These are phyloP conservation scores for Camellia lanceoleosa DNA, from an alignment of 148 eudicot genomes.

Conservation along the genomic window DNA sequence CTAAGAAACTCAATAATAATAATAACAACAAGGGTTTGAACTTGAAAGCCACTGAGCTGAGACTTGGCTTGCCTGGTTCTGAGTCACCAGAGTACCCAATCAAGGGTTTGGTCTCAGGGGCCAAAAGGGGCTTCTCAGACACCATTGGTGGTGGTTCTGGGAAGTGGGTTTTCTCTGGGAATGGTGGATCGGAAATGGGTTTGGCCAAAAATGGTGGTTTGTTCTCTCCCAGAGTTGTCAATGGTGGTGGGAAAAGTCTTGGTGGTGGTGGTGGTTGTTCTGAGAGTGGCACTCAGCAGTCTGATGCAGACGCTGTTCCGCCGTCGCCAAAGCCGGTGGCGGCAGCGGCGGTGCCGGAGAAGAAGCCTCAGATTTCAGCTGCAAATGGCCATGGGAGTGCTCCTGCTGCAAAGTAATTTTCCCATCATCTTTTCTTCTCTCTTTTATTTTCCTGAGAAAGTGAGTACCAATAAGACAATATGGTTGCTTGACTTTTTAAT, in stretches of 20 bases:
- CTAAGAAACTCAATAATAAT: constrained; percentile 18
- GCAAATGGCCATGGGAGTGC: too few species aligned
- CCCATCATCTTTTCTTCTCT: background rate
- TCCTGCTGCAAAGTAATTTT: constrained; percentile 42
- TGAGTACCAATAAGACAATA: background rate
- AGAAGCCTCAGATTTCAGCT: constrained; percentile 35
- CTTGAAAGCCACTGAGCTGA: constrained; percentile 56
- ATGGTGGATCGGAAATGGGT: constrained; percentile 31
- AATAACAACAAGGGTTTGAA: constrained; percentile 32
- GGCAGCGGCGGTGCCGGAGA: constrained; percentile 7
- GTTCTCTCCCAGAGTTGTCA: constrained; percentile 20
- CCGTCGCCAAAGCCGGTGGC: constrained; percentile 8
- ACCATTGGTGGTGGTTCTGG: constrained; percentile 39
- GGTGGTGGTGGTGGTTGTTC: too few species aligned
- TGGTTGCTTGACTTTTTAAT: too few species aligned
- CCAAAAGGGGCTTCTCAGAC: constrained; percentile 57
- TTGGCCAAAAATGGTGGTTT: constrained; percentile 23
- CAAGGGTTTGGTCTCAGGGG: constrained; percentile 37
- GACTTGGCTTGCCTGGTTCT: constrained; percentile 61
- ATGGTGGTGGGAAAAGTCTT: constrained; percentile 3
- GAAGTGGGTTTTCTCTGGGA: constrained; percentile 42
- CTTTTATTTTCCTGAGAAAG: background rate
- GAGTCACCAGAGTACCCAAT: constrained; percentile 35
- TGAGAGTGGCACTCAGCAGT: constrained; percentile 9
- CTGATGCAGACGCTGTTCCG: constrained; percentile 18